Conservation (phyloP, 192 early-diverging fungal genomes). For the Entophlyctis luteolus region DNA sequence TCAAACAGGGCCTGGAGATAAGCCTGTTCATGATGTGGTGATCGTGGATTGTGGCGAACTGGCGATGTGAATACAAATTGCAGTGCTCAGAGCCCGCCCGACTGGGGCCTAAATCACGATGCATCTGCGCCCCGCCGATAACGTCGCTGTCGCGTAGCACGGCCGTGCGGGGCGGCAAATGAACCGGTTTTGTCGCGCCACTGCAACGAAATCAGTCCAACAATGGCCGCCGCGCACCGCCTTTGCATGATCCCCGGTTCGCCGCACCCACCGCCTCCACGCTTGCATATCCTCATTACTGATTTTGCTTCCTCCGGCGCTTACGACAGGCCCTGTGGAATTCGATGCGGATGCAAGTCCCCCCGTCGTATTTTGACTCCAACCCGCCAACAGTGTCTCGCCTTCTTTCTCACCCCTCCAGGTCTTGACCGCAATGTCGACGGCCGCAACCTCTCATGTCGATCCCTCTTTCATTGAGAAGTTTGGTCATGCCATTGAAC, state of each 20-base stretch:
- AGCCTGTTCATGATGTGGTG: slow-evolving; percentile 14
- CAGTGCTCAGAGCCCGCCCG: no score
- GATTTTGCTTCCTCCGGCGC: not conserved
- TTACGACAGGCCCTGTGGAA: slow-evolving; percentile 90
- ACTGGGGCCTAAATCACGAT: no score
- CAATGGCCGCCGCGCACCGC: no score
- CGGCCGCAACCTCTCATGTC: slow-evolving; percentile 88
- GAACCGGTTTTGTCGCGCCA: no score
- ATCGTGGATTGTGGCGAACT: slow-evolving; percentile 21
- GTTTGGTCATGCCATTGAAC: slow-evolving; percentile 84
- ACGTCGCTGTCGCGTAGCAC: no score
- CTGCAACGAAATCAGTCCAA: no score
- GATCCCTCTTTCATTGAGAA: slow-evolving; percentile 82
- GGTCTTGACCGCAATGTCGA: slow-evolving; percentile 77
- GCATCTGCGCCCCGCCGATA: no score
- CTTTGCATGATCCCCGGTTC: slow-evolving; percentile 93
- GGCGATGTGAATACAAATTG: not conserved
- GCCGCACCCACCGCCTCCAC: not conserved
- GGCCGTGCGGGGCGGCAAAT: no score
- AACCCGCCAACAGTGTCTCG: not conserved
- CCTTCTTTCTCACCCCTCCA: not conserved
- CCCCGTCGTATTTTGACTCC: not conserved
- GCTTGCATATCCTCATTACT: not conserved
- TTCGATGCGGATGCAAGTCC: slow-evolving; percentile 68
- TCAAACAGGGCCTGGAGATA: not conserved